A percentile compares a stretch with the other conserved stretches of the same genome.
phyloP scores from a whole-genome alignment of 1,284 basidiomycete genomes.

The Moesziomyces parantarcticus region DNA sequence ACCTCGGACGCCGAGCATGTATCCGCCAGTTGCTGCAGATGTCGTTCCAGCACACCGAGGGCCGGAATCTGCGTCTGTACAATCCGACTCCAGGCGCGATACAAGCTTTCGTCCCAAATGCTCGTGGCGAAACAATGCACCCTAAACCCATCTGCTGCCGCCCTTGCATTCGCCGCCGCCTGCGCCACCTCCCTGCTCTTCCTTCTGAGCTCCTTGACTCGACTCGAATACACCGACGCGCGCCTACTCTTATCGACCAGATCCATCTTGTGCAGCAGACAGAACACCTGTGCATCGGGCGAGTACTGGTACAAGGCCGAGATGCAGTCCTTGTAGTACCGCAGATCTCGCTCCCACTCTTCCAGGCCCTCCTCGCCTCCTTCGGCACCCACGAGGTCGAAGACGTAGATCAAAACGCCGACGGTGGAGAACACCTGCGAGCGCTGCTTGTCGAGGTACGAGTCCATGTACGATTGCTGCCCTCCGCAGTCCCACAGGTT shows the following conservation, averaged over 20 bases:
- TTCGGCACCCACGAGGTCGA: slow-evolving; percentile 76
- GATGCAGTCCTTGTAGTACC: slow-evolving; percentile 65
- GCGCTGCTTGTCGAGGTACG: slow-evolving; percentile 88
- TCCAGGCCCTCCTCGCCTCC: slow-evolving; percentile 67
- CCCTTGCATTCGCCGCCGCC: slow-evolving; percentile 16
- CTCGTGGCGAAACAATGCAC: slow-evolving; percentile 82
- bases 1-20: slow-evolving; percentile 91
- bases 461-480: slow-evolving; percentile 97
- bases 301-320: slow-evolving; percentile 56
- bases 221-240: slow-evolving; percentile 74
- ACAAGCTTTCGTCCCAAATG: slow-evolving; percentile 97
- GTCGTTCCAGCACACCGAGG: slow-evolving; percentile 83
- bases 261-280: slow-evolving; percentile 97
- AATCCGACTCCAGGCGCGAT: slow-evolving; percentile 98
- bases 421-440: slow-evolving; percentile 94
- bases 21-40: slow-evolving; percentile 84
- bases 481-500: slow-evolving; percentile 99
- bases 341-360: slow-evolving; percentile 70
- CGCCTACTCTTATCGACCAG: slow-evolving; percentile 74
- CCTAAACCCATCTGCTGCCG: slow-evolving; percentile 67
- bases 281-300: slow-evolving; percentile 82
- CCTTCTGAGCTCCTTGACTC: slow-evolving; percentile 57
- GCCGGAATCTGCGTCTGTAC: slow-evolving; percentile 97
- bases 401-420: slow-evolving; percentile 97
- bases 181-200: slow-evolving; percentile 54